These are phyloP conservation scores for Nitzschia sp. DNA, from an alignment of 108 stramenopile genomes.

Conservation along the genomic window DNA sequence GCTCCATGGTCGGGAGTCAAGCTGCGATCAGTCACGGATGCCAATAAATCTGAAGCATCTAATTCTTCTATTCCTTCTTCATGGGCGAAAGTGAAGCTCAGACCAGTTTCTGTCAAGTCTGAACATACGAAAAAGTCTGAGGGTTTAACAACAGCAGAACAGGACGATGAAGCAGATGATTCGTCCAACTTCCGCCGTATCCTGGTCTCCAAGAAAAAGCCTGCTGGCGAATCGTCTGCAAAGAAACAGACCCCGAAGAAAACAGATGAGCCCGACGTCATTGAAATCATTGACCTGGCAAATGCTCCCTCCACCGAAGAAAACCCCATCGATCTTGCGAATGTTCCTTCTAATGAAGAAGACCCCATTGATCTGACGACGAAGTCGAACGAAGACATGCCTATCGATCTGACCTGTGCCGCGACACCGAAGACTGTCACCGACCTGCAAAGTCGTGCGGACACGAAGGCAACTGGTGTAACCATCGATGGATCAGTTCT, in stretches of 20 bases:
- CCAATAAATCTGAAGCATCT: conserved; percentile 8
- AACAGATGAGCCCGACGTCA: conserved; percentile 8
- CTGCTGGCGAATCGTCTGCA: background rate
- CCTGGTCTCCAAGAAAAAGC: conserved; percentile 19
- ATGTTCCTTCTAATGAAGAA: conserved; percentile 14
- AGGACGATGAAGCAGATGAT: conserved; percentile 10
- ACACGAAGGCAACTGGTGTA: conserved; percentile 1
- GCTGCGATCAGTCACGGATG: conserved; percentile 27
- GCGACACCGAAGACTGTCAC: background rate
- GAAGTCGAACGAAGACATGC: conserved; percentile 7
- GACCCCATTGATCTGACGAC: conserved; percentile 28
- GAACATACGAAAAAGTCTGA: background rate
- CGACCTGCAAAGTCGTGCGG: background rate
- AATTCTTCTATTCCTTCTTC: conserved; percentile 26
- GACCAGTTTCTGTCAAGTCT: conserved; percentile 4
- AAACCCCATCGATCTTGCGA: conserved; percentile 24
- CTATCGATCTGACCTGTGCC: conserved; percentile 9
- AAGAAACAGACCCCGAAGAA: background rate
- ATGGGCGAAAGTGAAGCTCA: conserved; percentile 45
- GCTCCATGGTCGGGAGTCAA: conserved; percentile 31
- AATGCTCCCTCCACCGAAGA: conserved; percentile 14
- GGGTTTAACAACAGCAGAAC: background rate
- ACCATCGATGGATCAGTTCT: conserved; percentile 11
- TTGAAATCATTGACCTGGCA: conserved; percentile 18
- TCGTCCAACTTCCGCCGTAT: conserved; percentile 13